Evolutionary conservation across 805 yeast species (phyloP), one percentile per base, ranked within the genome.

Genomic region (Teunomyces gatunensis): DNA sequence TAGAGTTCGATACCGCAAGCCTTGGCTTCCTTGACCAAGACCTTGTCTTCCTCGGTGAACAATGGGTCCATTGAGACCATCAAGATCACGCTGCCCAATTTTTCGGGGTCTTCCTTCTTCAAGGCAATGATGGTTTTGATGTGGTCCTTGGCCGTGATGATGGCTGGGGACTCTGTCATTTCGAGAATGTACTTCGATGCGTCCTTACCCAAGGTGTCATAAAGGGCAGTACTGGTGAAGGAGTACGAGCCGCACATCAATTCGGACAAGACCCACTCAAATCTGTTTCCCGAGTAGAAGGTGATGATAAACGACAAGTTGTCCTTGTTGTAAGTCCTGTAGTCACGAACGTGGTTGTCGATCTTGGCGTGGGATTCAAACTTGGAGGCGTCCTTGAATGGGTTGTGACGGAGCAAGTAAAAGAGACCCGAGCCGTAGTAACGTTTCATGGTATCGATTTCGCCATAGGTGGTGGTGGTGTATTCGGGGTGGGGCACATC

Each of bases 21-120:
- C 13, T 52, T 47, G 4, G 65, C 64, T 15, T 36, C n/a, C n/a
- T 40, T 43, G 13, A 54, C 97, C 45, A 89, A 74, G 63, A 80
- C 89, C 60, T 85, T 85, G 20, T 61, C 55, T 41, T 75, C 76
- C 3, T 60, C 58, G 1, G 64, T 52, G 3, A 53, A 49, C 45
- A 80, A 61, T 12, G 70, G 68, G 52, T 84, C 88, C 70, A 82
- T 75, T 41, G 81, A 78, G 15, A 85, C 70, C 46, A 86, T 61
- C 21, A 80, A 69, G 54, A 80, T 79, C 47, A 85, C 59, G 50
- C 53, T 51, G 27, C 61, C 63, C 47, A 79, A 65, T 11, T 65
- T 52, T 1, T 62, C 56, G 4, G 68, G 63, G 50, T 54, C 44
- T 13, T 54, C 44, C 3, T 71, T 65, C 47, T 78, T 69, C 55